These are phyloP conservation scores for Dioscorea cayenensis DNA, from an alignment of 116 monocot species.

Conservation along the genomic window DNA sequence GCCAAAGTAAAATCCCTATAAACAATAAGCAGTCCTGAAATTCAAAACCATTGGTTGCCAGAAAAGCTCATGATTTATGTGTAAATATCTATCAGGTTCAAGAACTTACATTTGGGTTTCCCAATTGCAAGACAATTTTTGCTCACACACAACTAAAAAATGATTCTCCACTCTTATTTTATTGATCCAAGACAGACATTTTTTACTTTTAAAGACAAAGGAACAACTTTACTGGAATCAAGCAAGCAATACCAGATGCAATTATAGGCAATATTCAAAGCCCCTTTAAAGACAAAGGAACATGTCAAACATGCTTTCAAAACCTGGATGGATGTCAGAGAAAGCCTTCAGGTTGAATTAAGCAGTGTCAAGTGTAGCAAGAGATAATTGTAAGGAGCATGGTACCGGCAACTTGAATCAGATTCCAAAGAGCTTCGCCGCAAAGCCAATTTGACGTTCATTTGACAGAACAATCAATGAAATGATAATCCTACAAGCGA, in stretches of 20 bases:
- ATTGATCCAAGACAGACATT: neutral
- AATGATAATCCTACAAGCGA: neutral
- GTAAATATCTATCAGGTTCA: too few relatives aligned
- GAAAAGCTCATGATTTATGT: too few relatives aligned
- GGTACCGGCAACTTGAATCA: neutral
- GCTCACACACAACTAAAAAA: neutral
- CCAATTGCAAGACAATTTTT: too few relatives aligned
- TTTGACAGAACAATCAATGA: neutral
- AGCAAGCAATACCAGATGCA: too few relatives aligned
- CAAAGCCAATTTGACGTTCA: neutral
- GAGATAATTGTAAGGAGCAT: neutral
- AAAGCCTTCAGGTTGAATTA: neutral
- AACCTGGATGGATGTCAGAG: neutral
- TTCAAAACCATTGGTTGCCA: too few relatives aligned
- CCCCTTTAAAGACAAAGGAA: too few relatives aligned
- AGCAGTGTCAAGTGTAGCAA: too few relatives aligned
- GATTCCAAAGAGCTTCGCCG: neutral
- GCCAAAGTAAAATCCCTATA: too few relatives aligned
- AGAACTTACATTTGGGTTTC: too few relatives aligned
- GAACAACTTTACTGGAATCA: neutral
- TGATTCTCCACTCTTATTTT: neutral
- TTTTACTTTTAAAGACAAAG: neutral
- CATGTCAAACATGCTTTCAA: neutral
- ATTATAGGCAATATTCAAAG: too few relatives aligned
- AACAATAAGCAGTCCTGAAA: too few relatives aligned